Base-by-base conservation (phyloP, 139 green algal species). In the Chlorella sorokiniana region DNA sequence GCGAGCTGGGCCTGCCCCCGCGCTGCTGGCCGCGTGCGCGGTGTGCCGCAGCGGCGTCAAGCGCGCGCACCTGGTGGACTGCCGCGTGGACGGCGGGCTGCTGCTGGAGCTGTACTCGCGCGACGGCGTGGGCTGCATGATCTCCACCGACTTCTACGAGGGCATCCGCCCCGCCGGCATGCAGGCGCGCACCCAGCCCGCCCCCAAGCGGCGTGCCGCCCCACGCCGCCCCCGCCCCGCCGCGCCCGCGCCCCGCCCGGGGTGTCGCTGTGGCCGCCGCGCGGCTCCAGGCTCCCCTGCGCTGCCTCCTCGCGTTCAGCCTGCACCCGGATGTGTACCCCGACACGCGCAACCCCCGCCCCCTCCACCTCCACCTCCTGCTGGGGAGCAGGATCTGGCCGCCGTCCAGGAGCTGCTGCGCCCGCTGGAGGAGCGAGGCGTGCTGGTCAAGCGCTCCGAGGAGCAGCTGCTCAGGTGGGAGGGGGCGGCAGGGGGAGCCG, bases 51-150 rank as follows among this genome's bases (percentile, higher is more conserved):
- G 84, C 69, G 94, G 94, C 3, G 88, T 97, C 0, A 94, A 92
- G 71, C 89, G 94, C 1, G 87, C 94, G 0, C 95, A 98, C 79
- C 75, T 98, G 42, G 86, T 97, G 33, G 88, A 95, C 80, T 91
- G 91, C 0, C 85, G 88, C 20, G 68, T 93, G 23, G 91, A 96
- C 45, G 93, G 93, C 16, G 93, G 92, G 29, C 65, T 83, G 77
- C 85, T 98, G 85, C 88, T 97, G 65, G 96, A 99, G 92, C 91
- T 99, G 29, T 99, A 98, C 90, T 96, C 92, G 20, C 81, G 93
- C 20, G 96, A 99, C 74, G 96, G 96, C 0, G 87, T 98, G 29
- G 96, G 96, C 63, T 95, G 88, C 59, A 98, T 98, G 95, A 94
- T 98, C 51, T 95, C 86, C 23, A 91, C 91, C 8, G 96, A 99